phyloP scores from a whole-genome alignment of 1,284 basidiomycete genomes.

The Xerocomus nothofagi region DNA sequence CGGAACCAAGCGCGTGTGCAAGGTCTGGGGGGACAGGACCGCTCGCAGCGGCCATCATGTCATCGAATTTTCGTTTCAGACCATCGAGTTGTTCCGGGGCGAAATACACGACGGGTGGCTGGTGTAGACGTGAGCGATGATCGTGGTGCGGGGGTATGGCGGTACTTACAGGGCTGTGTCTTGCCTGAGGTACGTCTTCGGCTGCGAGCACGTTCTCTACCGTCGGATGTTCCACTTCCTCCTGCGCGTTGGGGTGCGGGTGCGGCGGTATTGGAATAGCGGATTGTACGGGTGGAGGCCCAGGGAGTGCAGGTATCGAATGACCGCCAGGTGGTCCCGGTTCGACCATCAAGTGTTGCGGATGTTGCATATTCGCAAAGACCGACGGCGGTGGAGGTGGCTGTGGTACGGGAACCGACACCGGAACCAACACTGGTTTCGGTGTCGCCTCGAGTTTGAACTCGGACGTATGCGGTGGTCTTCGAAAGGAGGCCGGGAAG shows the following conservation, averaged over 20 bases:
- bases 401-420: conserved; percentile 7
- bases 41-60: conserved; percentile 33
- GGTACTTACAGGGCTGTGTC: conserved; percentile 18
- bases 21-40: conserved; percentile 34
- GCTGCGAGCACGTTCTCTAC: conserved; percentile 16
- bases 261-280: conserved; percentile 8
- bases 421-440: conserved; percentile 14
- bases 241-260: conserved; percentile 7
- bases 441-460: conserved; percentile 33
- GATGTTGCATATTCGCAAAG: conserved; percentile 27
- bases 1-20: conserved; percentile 34
- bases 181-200: conserved; percentile 22
- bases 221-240: conserved; percentile 17
- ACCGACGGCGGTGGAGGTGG: conserved; percentile 21
- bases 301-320: conserved; percentile 11
- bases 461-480: conserved; percentile 34
- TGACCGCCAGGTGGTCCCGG: conserved; percentile 14
- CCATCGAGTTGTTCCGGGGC: conserved; percentile 33
- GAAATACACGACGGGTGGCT: conserved; percentile 33
- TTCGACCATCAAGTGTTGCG: conserved; percentile 26
- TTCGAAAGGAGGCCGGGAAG: conserved; percentile 34
- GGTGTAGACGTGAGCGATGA: background rate
- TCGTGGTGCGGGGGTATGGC: background rate
- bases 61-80: conserved; percentile 33
- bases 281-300: conserved; percentile 9